These are phyloP conservation scores for Calcarisporium arbuscula DNA, from an alignment of 2,329 filamentous ascomycete genomes.

Conservation along the genomic window DNA sequence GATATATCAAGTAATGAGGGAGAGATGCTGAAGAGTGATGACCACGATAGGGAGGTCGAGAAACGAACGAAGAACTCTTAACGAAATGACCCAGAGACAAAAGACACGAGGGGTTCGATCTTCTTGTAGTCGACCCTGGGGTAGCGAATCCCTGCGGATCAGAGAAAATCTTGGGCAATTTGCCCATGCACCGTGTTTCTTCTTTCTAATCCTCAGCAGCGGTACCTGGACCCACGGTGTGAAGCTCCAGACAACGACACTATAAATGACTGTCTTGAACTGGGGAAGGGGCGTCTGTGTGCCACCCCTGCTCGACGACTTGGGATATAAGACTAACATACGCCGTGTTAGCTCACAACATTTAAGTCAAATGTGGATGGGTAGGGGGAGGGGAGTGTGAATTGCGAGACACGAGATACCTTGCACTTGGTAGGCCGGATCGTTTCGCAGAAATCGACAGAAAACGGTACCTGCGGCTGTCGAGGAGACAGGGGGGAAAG, in stretches of 20 bases:
- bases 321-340: not conserved
- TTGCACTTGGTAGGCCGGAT: constrained; percentile 19
- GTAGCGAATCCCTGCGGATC: constrained; percentile 18
- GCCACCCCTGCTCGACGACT: constrained; percentile 17
- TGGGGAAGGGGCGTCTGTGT: constrained; percentile 26
- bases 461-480: constrained; percentile 23
- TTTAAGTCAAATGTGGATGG: no score
- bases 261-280: constrained; percentile 26
- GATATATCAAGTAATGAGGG: constrained; percentile 17
- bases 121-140: constrained; percentile 24
- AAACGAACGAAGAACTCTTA: constrained; percentile 11
- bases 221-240: constrained; percentile 24
- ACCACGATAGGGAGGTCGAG: constrained; percentile 13
- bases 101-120: constrained; percentile 17
- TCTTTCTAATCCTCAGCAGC: constrained; percentile 19
- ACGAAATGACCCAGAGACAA: constrained; percentile 16
- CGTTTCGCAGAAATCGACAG: constrained; percentile 22
- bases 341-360: no score
- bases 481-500: constrained; percentile 16
- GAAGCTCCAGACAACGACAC: constrained; percentile 19
- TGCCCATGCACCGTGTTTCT: constrained; percentile 21
- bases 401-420: constrained; percentile 10
- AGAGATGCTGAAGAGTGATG: constrained; percentile 15
- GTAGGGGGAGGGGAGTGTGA: no score
- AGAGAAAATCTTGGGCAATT: constrained; percentile 14